Evolutionary conservation across 1,284 basidiomycete genomes (phyloP), one percentile per base, ranked within the genome.

Genomic region (Tilletia caries): DNA sequence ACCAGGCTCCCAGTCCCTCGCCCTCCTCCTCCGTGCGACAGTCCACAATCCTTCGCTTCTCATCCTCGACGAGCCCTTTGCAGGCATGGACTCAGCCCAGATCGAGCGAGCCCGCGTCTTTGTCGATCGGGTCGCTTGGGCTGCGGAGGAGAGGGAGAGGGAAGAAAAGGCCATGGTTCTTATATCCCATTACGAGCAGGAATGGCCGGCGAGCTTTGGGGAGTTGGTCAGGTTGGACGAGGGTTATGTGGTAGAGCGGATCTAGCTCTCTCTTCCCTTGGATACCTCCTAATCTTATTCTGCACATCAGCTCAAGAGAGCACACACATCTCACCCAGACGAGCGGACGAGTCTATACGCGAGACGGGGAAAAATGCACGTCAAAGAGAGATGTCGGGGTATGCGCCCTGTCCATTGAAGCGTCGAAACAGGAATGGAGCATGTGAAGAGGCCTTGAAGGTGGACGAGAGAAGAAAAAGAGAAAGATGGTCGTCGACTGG

Each of bases 21-120:
- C 79, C 6, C 72, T 82, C 13, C 75, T 83, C 37, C 67, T 82
- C 18, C 71, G 81, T 1, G 76, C 79, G 1, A 44, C 81, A 23
- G 78, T 83, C 20, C 74, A 74, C 10, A 67, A 73, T 12, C 81
- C 81, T 1, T 18, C 48, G 12, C 58, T 83, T 6, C 67, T 83
- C 8, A 75, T 83, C 8, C 71, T 83, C 3, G 81, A 83, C 68
- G 81, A 83, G 65, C 79, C 81, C 32, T 83, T 83, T 67, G 81
- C 82, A 34, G 80, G 80, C 5, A 81, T 82, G 81, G 75, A 77
- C 58, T 52, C 68, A 12, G 29, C 60, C 23, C 79, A 82, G 66
- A 71, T 76, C 0, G 69, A 73, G 37, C 68, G 73, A 5, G 70
- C 71, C 8, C 71, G 79, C 2, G 65, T 58, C 1, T 82, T 71